phyloP scores from a whole-genome alignment of 495 filamentous ascomycete species.

The Monascus purpureus region DNA sequence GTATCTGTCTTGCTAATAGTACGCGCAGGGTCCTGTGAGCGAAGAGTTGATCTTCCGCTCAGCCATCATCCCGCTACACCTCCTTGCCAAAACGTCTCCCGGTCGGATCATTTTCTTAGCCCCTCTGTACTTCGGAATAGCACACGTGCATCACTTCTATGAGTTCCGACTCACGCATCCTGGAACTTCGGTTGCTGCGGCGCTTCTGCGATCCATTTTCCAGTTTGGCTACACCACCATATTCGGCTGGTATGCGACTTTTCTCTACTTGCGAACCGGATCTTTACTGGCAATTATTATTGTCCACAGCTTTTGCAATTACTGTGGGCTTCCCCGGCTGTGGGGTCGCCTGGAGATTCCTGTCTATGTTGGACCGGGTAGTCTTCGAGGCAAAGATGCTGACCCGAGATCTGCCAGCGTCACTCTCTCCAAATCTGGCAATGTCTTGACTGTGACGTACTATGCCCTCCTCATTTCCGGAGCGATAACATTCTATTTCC shows the following conservation, averaged over 20 bases:
- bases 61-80: slow-evolving; percentile 63
- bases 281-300: slow-evolving; percentile 57
- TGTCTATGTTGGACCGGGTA: slow-evolving; percentile 15
- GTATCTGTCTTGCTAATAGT: slow-evolving; percentile 1
- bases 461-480: slow-evolving; percentile 62
- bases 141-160: slow-evolving; percentile 91
- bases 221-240: slow-evolving; percentile 89
- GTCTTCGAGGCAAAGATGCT: slow-evolving; percentile 25
- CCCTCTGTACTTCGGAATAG: slow-evolving; percentile 86
- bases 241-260: slow-evolving; percentile 86
- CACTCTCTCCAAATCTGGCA: slow-evolving; percentile 13
- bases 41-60: slow-evolving; percentile 92
- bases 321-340: slow-evolving; percentile 73
- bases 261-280: slow-evolving; percentile 78
- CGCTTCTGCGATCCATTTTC: slow-evolving; percentile 55
- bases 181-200: slow-evolving; percentile 41
- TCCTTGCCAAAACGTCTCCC: slow-evolving; percentile 51
- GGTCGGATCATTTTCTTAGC: slow-evolving; percentile 57
- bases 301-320: slow-evolving; percentile 86
- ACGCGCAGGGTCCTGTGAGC: slow-evolving; percentile 61
- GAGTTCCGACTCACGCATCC: slow-evolving; percentile 81
- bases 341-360: slow-evolving; percentile 58
- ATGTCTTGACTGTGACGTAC: slow-evolving; percentile 63
- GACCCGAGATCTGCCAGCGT: slow-evolving; percentile 8
- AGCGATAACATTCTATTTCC: slow-evolving; percentile 50